Conservation (phyloP, 768 basidiomycete species). For the Russula foetens region DNA sequence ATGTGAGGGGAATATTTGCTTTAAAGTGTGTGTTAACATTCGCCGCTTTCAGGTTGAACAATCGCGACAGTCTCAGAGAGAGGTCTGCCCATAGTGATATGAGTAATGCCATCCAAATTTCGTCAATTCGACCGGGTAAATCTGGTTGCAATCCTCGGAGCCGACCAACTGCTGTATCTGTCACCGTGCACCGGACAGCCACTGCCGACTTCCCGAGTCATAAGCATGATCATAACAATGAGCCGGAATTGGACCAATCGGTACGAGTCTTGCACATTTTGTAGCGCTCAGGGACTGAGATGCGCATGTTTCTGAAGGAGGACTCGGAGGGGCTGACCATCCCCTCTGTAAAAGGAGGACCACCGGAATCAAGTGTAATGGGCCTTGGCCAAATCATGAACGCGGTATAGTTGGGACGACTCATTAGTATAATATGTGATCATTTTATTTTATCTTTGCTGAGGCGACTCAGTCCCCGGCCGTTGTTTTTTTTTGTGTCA, state of each 20-base stretch:
- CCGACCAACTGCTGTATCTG: not conserved
- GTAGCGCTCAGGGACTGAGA: not conserved
- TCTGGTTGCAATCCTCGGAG: not conserved
- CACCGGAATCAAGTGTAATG: too few relatives aligned
- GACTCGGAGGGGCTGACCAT: too few relatives aligned
- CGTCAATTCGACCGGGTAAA: not conserved
- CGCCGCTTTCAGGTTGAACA: slow-evolving; percentile 1
- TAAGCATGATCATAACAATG: not conserved
- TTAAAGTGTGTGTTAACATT: not conserved
- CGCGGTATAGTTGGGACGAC: too few relatives aligned
- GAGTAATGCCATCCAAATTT: not conserved
- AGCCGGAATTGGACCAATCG: not conserved
- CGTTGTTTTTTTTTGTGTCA: too few relatives aligned
- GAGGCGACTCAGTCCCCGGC: too few relatives aligned
- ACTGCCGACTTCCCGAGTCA: not conserved
- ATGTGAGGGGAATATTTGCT: slow-evolving; percentile 29
- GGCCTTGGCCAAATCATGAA: too few relatives aligned
- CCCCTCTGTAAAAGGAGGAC: not conserved
- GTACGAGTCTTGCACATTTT: not conserved
- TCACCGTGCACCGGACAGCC: not conserved
- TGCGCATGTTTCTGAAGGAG: not conserved
- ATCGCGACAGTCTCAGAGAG: not conserved
- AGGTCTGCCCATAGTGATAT: too few relatives aligned
- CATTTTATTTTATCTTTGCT: too few relatives aligned
- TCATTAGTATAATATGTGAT: too few relatives aligned